These are phyloP conservation scores for Sporothrix brunneoviolacea DNA, from an alignment of 2,329 filamentous ascomycete genomes.

Conservation along the genomic window DNA sequence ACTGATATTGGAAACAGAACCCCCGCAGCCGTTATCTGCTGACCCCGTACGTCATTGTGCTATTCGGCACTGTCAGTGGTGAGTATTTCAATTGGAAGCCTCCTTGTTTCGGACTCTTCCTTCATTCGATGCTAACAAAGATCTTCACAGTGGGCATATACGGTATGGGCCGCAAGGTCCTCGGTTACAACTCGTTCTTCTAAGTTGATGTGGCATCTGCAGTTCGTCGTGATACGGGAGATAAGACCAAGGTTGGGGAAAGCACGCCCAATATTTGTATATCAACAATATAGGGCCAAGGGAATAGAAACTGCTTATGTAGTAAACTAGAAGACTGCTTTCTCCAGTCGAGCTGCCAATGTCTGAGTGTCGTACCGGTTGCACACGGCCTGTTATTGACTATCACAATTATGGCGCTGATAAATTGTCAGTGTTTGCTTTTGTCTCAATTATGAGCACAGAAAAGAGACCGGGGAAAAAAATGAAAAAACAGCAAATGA, in stretches of 20 bases:
- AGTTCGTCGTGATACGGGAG: neutral
- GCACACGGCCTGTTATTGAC: too few relatives aligned
- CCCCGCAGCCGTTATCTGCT: constrained; percentile 59
- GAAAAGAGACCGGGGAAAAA: neutral
- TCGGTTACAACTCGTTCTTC: constrained; percentile 74
- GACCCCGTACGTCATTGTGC: constrained; percentile 59
- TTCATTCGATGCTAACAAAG: neutral
- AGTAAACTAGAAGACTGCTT: neutral
- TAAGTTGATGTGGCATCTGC: neutral
- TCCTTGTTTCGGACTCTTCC: neutral
- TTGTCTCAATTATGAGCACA: neutral
- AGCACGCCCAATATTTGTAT: constrained; percentile 7
- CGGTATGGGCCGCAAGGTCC: constrained; percentile 65
- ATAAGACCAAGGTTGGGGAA: neutral
- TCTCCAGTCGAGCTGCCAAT: too few relatives aligned
- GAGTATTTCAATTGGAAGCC: neutral
- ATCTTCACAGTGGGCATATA: constrained; percentile 49
- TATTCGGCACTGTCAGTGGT: constrained; percentile 59
- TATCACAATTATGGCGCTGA: too few relatives aligned
- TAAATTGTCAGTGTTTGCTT: neutral
- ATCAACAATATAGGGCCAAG: neutral
- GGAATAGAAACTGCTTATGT: neutral
- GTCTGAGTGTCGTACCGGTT: too few relatives aligned
- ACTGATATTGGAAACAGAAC: constrained; percentile 40
- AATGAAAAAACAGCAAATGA: neutral